Evolutionary conservation across 176 grass and related monocot genomes (phyloP).

Genomic region (Puya raimondii): DNA sequence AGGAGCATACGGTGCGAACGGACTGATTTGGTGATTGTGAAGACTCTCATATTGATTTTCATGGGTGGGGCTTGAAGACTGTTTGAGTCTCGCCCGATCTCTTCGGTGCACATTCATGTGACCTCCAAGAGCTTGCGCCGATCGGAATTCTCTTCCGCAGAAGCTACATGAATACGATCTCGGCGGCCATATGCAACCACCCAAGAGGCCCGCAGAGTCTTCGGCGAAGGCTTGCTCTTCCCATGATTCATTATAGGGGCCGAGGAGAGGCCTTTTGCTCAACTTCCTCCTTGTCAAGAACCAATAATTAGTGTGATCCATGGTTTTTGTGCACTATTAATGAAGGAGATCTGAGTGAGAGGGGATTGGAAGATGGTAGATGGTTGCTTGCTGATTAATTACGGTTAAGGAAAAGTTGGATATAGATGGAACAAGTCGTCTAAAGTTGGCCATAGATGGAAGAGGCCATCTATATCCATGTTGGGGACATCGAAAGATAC

Average conservation of each 20-base stretch:
- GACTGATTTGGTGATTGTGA: neutral
- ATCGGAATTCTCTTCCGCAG: slow-evolving; percentile 80
- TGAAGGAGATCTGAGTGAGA: neutral
- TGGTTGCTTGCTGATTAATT: neutral
- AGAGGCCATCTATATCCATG: slow-evolving; percentile 10
- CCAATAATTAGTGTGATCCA: slow-evolving; percentile 51
- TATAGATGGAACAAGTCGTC: slow-evolving; percentile 2
- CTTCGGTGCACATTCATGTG: slow-evolving; percentile 98
- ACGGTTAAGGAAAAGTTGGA: neutral
- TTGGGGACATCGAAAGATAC: slow-evolving; percentile 18
- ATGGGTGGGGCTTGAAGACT: neutral
- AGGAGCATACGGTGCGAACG: slow-evolving; percentile 7
- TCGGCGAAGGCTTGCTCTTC: slow-evolving; percentile 82
- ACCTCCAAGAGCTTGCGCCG: slow-evolving; percentile 84
- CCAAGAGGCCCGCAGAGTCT: slow-evolving; percentile 48
- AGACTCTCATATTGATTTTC: neutral
- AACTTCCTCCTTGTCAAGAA: slow-evolving; percentile 32
- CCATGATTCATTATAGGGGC: slow-evolving; percentile 47
- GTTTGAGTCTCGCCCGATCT: slow-evolving; percentile 63
- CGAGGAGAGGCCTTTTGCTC: slow-evolving; percentile 14
- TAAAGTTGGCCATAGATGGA: neutral
- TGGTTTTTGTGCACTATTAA: neutral
- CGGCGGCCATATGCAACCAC: slow-evolving; percentile 72
- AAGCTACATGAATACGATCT: slow-evolving; percentile 85
- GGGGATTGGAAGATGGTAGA: neutral